Base-by-base conservation (phyloP, 2,329 filamentous ascomycete genomes). In the Venturia pyrina region DNA sequence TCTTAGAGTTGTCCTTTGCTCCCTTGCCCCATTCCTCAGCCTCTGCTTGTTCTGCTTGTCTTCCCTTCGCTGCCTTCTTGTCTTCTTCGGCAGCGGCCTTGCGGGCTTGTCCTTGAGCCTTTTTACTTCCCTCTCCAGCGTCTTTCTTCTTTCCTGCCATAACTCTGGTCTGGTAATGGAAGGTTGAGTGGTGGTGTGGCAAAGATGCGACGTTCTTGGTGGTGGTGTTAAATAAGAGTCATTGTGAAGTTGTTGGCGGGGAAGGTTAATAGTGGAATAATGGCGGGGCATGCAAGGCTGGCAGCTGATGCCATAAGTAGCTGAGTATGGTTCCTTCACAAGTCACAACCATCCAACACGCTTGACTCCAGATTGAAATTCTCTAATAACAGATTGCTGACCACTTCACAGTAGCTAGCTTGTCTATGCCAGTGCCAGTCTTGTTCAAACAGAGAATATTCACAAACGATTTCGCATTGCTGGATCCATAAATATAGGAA, bases 41-140 rank as follows among this genome's bases (percentile, higher is more conserved):
- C 72, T 97, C 93, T 37, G 77, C 85, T 2, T 81, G 84, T 5
- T 86, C 86, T 65, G 81, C 84, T 77, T 88, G 88, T 46, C 83
- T 79, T 48, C 91, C 84, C 67, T 88, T 87, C 3, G 78, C 86
- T 0, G 91, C 90, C 67, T 87, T 83, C 79, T 98, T 98, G 66
- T 84, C 79, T 10, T 90, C 89, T 0, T 92, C 93, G 3, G 87
- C 88, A 62, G 97, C 92, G 69, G 92, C 92, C 83, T 99, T 98
- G 79, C 91, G 85, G 69, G 93, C 92, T 77, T 97, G 91, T 69
- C 93, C 95, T 10, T 88, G 86, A 2, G 80, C 91, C 81, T 98
- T 98, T 80, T 96, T 98, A 76, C 83, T 89, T 79, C 89, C 91
- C 69, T 96, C 92, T 65, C 80, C 84, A 65, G 73, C 78, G 67